A percentile compares a stretch with the other conserved stretches of the same genome.
Evolutionary conservation across 2,329 filamentous ascomycete species (phyloP).

Genomic region (Hypoxylon rubiginosum): DNA sequence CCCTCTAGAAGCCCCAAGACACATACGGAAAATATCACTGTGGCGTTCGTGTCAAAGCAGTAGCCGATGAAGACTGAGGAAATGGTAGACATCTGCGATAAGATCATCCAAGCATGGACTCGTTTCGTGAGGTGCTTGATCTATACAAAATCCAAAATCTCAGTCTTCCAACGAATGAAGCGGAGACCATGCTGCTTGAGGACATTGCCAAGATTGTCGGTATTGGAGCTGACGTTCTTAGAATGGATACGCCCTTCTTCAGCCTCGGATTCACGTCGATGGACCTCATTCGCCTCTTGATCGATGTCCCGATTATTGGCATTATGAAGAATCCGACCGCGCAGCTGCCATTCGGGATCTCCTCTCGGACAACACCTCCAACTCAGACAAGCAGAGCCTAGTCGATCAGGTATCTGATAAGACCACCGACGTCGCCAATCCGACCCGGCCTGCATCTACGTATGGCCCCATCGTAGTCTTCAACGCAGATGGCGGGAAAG

Average conservation of each 20-base stretch:
- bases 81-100: not conserved
- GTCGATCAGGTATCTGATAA: no score
- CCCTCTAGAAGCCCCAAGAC: conserved; percentile 46
- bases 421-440: no score
- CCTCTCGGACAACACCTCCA: not conserved
- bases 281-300: conserved; percentile 49
- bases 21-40: conserved; percentile 54
- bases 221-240: conserved; percentile 13
- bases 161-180: not conserved
- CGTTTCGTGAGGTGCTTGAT: no score
- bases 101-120: conserved; percentile 41
- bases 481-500: conserved; percentile 48
- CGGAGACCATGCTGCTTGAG: conserved; percentile 13
- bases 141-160: no score
- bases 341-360: conserved; percentile 1
- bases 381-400: no score
- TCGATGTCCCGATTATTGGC: conserved; percentile 52
- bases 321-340: conserved; percentile 54
- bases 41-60: conserved; percentile 6
- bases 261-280: conserved; percentile 57
- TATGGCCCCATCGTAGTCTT: conserved; percentile 50
- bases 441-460: no score
- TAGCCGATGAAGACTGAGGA: not conserved
- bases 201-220: not conserved
- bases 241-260: conserved; percentile 44